Conservation (phyloP, 2,329 filamentous ascomycete species). For the Colletotrichum tanaceti region DNA sequence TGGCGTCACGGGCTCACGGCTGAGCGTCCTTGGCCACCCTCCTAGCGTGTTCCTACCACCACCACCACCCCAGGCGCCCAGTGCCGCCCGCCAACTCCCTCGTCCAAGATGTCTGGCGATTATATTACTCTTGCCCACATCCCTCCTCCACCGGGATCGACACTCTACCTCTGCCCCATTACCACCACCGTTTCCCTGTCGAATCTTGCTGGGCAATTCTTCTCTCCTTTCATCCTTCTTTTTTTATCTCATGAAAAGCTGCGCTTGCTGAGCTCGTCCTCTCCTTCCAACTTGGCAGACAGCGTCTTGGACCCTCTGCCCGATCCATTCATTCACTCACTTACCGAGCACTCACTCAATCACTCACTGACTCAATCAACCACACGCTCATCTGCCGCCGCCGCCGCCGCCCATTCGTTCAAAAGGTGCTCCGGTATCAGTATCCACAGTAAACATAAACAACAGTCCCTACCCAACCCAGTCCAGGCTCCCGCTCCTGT, state of each 20-base stretch:
- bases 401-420: no score
- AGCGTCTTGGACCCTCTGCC: constrained; percentile 45
- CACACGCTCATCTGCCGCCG: constrained; percentile 43
- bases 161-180: constrained; percentile 27
- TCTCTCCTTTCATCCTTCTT: constrained; percentile 37
- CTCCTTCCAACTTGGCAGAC: constrained; percentile 47
- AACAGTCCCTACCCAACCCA: constrained; percentile 26
- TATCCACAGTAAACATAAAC: constrained; percentile 36
- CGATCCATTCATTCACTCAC: constrained; percentile 48
- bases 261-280: constrained; percentile 52
- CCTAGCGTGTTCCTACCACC: constrained; percentile 33
- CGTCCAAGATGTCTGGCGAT: constrained; percentile 26
- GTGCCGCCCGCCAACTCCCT: constrained; percentile 21
- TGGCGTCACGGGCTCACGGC: constrained; percentile 40
- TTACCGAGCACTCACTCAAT: constrained; percentile 39
- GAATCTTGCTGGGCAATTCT: constrained; percentile 39
- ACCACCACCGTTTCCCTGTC: constrained; percentile 42
- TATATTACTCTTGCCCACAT: constrained; percentile 33
- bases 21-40: constrained; percentile 31
- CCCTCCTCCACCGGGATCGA: constrained; percentile 18
- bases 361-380: constrained; percentile 38
- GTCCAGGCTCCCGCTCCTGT: constrained; percentile 13
- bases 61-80: constrained; percentile 11
- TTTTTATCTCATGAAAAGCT: constrained; percentile 32
- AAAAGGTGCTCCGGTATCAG: constrained; percentile 52